Base-by-base conservation (phyloP, 257 asterid genomes). In the Scutellaria minor region DNA sequence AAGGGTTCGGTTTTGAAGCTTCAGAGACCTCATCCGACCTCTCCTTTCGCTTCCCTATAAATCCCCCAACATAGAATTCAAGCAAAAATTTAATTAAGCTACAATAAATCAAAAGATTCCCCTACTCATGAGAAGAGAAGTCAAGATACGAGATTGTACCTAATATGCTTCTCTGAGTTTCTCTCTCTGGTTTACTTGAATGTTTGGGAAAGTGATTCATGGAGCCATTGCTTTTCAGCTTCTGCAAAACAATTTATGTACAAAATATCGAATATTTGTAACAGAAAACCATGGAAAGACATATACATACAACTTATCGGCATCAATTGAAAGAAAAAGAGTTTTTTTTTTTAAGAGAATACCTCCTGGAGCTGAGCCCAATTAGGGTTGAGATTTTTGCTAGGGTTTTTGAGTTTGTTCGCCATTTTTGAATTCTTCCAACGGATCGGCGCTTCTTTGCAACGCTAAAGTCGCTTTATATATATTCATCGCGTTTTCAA, bases 281-380 rank as follows among this genome's bases (percentile, higher is more conserved):
- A 60, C n/a, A 27, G 56, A 78, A 51, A 74, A 13, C 22, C 42
- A 66, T 65, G 62, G 51, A 61, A 59, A 13, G 15, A 62, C 15
- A 62, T 18, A 14, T 22, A 54, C 44, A 71, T 11, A 68, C 3
- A 51, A 12, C 11, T 41, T 4, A 45, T 12, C 56, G 27, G 59
- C 6, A 68, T 12, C 42, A 8, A 9, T 44, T 27, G 37, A 41
- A 50, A 57, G 52, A 31, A 31, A 24, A 18, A 52, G 22, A 51
- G 20, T 54, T 46, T n/a, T 44, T 7, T 7, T 53, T 9, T 14
- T 2, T 14, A 54, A 11, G 58, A 48, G 6, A 5, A 3, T 75
- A 90, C 98, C 85, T 89, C 82, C 74, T 82, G 90, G 46, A 93
- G 96, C 84, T 82, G 95, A 73, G 85, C 89, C 99, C 99, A 94